Conservation (phyloP, 352 stramenopile genomes). For the Phytophthora pseudosyringae region DNA sequence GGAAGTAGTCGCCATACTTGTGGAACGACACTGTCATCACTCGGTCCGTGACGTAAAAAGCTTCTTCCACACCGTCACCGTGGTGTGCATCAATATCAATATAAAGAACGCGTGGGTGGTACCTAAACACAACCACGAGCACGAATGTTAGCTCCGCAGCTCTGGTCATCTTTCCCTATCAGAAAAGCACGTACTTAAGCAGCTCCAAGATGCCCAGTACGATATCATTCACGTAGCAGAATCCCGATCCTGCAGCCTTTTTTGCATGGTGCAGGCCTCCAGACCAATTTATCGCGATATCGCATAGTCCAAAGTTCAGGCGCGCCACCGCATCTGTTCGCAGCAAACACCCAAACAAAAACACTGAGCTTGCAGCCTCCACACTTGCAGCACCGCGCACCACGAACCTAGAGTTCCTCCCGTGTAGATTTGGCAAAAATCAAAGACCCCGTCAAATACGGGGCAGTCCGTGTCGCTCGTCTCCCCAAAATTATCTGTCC, state of each 20-base stretch:
- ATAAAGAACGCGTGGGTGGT: conserved; percentile 96
- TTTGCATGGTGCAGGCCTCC: conserved; percentile 98
- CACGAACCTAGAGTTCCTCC: conserved; percentile 91
- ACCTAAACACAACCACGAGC: conserved; percentile 96
- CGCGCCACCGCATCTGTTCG: conserved; percentile 93
- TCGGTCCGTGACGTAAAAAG: conserved; percentile 95
- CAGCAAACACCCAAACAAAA: background rate
- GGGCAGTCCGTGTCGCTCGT: conserved; percentile 95
- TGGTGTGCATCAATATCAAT: conserved; percentile 99
- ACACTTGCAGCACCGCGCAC: background rate
- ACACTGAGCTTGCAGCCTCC: background rate
- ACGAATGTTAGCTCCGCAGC: conserved; percentile 69
- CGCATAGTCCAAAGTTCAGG: conserved; percentile 95
- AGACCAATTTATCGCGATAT: conserved; percentile 98
- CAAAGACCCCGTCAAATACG: conserved; percentile 98
- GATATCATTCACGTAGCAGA: conserved; percentile 99
- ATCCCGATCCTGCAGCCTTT: conserved; percentile 93
- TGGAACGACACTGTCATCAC: conserved; percentile 99
- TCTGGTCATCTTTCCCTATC: conserved; percentile 92
- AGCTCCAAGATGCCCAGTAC: conserved; percentile 98
- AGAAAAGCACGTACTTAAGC: conserved; percentile 87
- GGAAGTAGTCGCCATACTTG: conserved; percentile 99
- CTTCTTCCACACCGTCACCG: conserved; percentile 98
- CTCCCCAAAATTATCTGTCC: conserved; percentile 95
- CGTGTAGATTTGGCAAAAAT: conserved; percentile 98